Evolutionary conservation across 345 rosid genomes (phyloP).

Genomic region (Hibiscus tridactylites): DNA sequence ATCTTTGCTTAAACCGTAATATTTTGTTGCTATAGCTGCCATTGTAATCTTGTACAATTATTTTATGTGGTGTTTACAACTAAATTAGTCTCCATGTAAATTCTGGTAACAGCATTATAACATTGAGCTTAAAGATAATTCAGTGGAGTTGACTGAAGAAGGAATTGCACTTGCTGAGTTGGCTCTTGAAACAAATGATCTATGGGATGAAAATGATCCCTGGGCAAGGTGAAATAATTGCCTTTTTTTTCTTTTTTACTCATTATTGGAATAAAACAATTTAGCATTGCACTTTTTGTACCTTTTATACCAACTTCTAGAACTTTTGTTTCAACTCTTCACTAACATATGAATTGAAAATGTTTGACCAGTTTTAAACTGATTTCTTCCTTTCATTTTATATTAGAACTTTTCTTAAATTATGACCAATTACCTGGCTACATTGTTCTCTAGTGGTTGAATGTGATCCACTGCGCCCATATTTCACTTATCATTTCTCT

Average conservation of each 20-base stretch:
- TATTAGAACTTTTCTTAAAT: background rate
- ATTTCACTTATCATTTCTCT: background rate
- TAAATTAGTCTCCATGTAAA: conserved; percentile 12
- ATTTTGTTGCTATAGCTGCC: conserved; percentile 8
- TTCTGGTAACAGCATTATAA: conserved; percentile 63
- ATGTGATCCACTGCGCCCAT: background rate
- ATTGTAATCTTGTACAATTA: background rate
- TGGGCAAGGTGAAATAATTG: conserved; percentile 72
- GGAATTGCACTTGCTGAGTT: conserved; percentile 89
- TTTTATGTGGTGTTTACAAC: background rate
- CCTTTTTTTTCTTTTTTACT: conserved; percentile 9
- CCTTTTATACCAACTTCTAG: background rate
- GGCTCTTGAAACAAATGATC: conserved; percentile 91
- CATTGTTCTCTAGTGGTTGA: background rate
- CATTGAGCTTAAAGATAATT: conserved; percentile 82
- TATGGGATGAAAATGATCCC: conserved; percentile 97
- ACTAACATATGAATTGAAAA: background rate
- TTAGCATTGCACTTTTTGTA: background rate
- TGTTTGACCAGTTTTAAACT: background rate
- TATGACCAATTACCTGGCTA: background rate
- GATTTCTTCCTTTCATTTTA: background rate
- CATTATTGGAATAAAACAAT: conserved; percentile 3
- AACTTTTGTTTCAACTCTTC: conserved; percentile 5
- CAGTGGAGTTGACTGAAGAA: conserved; percentile 93
- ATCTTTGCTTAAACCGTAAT: background rate